Evolutionary conservation across 352 stramenopile genomes (phyloP), one percentile per base, ranked within the genome.

Genomic region (Blastocystis sp.): DNA sequence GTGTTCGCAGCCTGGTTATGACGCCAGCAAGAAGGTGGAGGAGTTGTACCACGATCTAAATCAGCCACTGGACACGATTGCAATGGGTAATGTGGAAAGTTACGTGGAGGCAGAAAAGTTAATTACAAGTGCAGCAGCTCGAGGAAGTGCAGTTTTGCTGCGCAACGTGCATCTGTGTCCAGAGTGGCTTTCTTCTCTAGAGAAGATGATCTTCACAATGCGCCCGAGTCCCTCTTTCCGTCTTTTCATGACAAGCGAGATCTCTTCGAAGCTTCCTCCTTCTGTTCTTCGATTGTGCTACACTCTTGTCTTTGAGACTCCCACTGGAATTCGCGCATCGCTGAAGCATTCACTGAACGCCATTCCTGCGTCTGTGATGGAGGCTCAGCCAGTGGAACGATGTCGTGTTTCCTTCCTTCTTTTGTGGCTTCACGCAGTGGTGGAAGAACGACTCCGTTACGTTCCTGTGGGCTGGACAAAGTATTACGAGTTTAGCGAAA

Each of bases 131-230:
- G 97, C 96, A n/a, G 92, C 97, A 7, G 98, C 98, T 91, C 93
- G 94, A 70, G 98, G 97, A 50, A 96, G 93, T 37, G 99, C 97
- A 97, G 93, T 99, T 11, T 93, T 99, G 90, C 92, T 99, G 79
- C 96, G 98, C 54, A 99, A 99, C 93, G 95, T 98, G 30, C 98
- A 99, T 91, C 91, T 99, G 55, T 99, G 96, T 88, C 93, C 95
- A n/a, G 93, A 95, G 66, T 99, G 97, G 97, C 93, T 99, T 8
- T 93, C 94, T 26, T 94, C 93, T 20, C 93, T 99, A 20, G 97
- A 99, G 89, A 99, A 99, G 92, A 98, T 96, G 91, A 92, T 99
- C 1, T 96, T 96, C 90, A 95, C 94, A 55, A 90, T 98, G 16
- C 90, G 34, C 75, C 54, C 53, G 90, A 90, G 54, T n/a, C 11